Conservation (phyloP, 108 stramenopile genomes). For the Stephanodiscus minutulus region DNA sequence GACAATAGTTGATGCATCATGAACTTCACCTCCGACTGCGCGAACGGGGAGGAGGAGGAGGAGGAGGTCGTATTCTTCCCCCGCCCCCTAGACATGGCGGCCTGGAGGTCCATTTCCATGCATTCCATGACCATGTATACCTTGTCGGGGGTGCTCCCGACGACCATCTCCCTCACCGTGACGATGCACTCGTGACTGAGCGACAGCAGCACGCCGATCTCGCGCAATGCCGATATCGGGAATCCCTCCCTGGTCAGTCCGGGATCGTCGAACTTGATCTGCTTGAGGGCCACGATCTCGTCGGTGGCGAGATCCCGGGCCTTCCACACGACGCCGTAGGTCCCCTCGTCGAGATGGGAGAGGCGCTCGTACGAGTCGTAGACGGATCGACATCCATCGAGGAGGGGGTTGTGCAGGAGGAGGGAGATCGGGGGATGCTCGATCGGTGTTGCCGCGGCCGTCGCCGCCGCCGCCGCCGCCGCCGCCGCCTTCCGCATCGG, state of each 20-base stretch:
- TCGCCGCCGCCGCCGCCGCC: neutral
- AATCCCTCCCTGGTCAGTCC: conserved; percentile 83
- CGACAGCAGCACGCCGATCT: conserved; percentile 81
- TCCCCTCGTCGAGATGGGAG: conserved; percentile 84
- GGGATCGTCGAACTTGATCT: conserved; percentile 85
- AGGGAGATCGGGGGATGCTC: neutral
- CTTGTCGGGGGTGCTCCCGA: conserved; percentile 65
- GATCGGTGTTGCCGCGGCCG: no score
- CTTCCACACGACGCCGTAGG: conserved; percentile 96
- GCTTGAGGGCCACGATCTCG: conserved; percentile 90
- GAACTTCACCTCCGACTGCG: neutral
- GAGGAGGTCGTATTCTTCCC: conserved; percentile 26
- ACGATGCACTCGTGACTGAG: conserved; percentile 88
- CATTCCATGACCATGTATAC: conserved; percentile 96
- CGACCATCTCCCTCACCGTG: conserved; percentile 85
- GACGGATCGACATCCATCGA: conserved; percentile 84
- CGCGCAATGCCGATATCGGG: conserved; percentile 91
- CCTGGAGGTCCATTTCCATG: conserved; percentile 90
- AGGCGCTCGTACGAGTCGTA: conserved; percentile 88
- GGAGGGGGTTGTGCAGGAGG: conserved; percentile 73
- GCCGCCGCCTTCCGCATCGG: neutral
- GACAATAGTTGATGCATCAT: conserved; percentile 48
- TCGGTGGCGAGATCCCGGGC: conserved; percentile 77
- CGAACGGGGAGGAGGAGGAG: conserved; percentile 49
- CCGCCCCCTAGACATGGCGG: conserved; percentile 61